These are phyloP conservation scores for Coemansia sp. DNA, from an alignment of 192 early-diverging fungal species.

Conservation along the genomic window DNA sequence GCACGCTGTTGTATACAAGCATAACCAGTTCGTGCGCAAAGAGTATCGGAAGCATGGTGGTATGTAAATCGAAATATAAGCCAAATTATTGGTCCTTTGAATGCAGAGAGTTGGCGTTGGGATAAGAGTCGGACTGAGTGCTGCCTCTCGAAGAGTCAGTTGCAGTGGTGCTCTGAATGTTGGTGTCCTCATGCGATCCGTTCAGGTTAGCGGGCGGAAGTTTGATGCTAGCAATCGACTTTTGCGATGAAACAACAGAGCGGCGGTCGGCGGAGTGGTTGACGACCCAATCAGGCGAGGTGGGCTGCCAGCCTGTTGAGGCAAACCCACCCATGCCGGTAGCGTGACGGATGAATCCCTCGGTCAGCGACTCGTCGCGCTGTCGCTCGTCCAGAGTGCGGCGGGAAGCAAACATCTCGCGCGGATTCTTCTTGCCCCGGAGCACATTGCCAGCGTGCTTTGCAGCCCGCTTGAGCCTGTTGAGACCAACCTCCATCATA, in stretches of 20 bases:
- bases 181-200: no score
- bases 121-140: no score
- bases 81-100: no score
- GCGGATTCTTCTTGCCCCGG: constrained; percentile 11
- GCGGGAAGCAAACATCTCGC: constrained; percentile 7
- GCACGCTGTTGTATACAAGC: no score
- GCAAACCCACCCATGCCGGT: constrained; percentile 43
- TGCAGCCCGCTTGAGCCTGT: constrained; percentile 17
- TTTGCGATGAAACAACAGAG: neutral
- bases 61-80: no score
- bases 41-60: no score
- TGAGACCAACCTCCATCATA: constrained; percentile 17
- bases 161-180: no score
- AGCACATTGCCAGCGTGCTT: constrained; percentile 13
- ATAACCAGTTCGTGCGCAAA: no score
- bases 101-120: no score
- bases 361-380: constrained; percentile 28
- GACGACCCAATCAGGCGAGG: constrained; percentile 12
- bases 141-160: no score
- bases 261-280: neutral
- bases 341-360: constrained; percentile 42
- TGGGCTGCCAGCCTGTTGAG: constrained; percentile 28
- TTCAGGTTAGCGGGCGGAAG: no score
- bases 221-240: no score
- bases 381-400: constrained; percentile 16